Percentiles rank a stretch among this genome's conserved stretches.
phyloP scores from a whole-genome alignment of 305 asterid genomes.

The Vinca major region DNA sequence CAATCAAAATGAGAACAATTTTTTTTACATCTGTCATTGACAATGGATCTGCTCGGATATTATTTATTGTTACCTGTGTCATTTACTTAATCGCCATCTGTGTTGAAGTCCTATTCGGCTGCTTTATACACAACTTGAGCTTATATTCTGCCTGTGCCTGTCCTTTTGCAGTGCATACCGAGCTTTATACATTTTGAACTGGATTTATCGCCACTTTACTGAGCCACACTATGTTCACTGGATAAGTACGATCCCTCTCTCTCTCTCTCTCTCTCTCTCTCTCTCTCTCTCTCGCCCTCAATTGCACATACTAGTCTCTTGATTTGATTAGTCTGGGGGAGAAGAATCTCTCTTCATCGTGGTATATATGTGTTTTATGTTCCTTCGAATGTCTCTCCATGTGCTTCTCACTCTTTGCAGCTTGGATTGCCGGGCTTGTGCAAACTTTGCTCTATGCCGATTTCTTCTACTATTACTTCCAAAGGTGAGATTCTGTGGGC shows the following conservation, averaged over 20 bases:
- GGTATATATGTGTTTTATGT: not conserved
- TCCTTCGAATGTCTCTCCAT: not conserved
- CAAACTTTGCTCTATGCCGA: slow-evolving; percentile 84
- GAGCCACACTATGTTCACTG: slow-evolving; percentile 76
- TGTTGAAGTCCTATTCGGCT: not conserved
- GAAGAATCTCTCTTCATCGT: not conserved
- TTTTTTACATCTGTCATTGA: not conserved
- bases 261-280: slow-evolving; percentile 16
- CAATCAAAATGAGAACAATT: not conserved
- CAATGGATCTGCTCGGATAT: not conserved
- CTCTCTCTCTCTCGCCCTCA: slow-evolving; percentile 1
- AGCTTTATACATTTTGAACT: slow-evolving; percentile 69
- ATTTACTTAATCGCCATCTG: not conserved
- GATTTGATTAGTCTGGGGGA: not conserved
- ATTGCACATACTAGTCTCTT: too few relatives aligned
- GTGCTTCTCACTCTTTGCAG: slow-evolving; percentile 28
- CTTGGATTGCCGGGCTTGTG: slow-evolving; percentile 79
- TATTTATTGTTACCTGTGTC: not conserved
- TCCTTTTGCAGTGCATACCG: slow-evolving; percentile 67
- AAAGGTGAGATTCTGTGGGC: slow-evolving; percentile 37
- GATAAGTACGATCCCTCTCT: slow-evolving; percentile 54
- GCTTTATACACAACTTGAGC: not conserved
- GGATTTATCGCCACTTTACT: slow-evolving; percentile 93
- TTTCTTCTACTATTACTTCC: slow-evolving; percentile 92
- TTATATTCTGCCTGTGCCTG: slow-evolving; percentile 10